Conservation (phyloP, 257 asterid species). For the Datura wrightii region DNA sequence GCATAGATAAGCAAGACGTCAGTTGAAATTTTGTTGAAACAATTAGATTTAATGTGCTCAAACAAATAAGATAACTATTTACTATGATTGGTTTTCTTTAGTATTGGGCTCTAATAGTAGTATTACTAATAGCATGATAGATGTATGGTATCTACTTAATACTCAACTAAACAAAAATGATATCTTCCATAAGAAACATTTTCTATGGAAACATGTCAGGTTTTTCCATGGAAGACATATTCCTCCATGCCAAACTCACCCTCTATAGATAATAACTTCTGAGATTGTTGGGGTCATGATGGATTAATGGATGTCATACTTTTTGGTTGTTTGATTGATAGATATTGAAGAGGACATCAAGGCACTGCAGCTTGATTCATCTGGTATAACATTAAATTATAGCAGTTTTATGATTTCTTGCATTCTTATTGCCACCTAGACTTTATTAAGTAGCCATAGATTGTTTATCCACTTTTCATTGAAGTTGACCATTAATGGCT, state of each 20-base stretch:
- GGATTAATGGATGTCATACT: neutral
- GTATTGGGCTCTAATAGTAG: neutral
- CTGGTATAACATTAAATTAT: constrained; percentile 51
- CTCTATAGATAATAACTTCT: neutral
- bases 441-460: neutral
- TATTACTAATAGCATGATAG: neutral
- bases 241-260: constrained; percentile 2
- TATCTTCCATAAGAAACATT: neutral
- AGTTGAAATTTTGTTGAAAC: constrained; percentile 1
- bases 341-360: constrained; percentile 91
- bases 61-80: neutral
- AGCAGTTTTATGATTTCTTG: neutral
- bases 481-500: neutral
- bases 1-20: neutral
- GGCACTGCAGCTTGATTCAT: constrained; percentile 84
- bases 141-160: neutral
- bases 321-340: constrained; percentile 31
- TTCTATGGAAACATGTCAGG: neutral
- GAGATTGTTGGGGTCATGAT: neutral
- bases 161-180: neutral
- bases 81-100: neutral
- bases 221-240: neutral
- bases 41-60: constrained; percentile 14
- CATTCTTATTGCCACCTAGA: constrained; percentile 13
- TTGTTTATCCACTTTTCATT: neutral